Evolutionary conservation across 2,329 filamentous ascomycete species (phyloP), one percentile per base, ranked within the genome.

Genomic region (Cladosporium sp.): DNA sequence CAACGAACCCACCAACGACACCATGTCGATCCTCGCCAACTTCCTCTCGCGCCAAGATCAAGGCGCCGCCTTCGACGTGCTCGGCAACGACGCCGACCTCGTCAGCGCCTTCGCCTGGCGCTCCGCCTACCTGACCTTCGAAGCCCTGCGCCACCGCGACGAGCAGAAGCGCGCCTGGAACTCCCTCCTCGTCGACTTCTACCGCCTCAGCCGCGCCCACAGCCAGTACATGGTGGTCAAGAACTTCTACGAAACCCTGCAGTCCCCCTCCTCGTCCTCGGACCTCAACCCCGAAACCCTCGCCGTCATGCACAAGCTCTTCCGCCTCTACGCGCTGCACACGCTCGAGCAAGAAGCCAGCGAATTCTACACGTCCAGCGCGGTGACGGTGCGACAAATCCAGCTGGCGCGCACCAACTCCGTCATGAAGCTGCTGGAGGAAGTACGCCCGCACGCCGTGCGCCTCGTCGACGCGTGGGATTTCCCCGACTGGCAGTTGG

Each of bases 171-270:
- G 82, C 61, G 78, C 84, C 0, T 90, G 85, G 86, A 90, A 89
- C 71, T 84, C 80, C 53, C 75, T 90, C 7, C 77, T 90, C 13
- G 82, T 89, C 12, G 84, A 89, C 69, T 89, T 90, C 70, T 88
- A 84, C 78, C 82, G 84, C 38, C 78, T 90, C 5, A 83, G 78
- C 51, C 88, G 85, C 5, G 85, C 86, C 0, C 85, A 87, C 65
- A 85, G 83, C 0, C 85, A 90, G 67, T 89, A 88, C 67, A 77
- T 88, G 58, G 78, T 89, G 0, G 85, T 89, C 55, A 88, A 86
- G 75, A 86, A 83, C 72, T 90, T 89, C 72, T 88, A 93, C 69
- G 75, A 82, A 3, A 74, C 79, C 2, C 79, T 92, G 16, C 79
- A 82, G 32, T 74, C 75, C 4, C 70, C 76, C 6, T 62, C 74